Evolutionary conservation across 331 rosid species (phyloP).

Genomic region (Prunus yedoensis): DNA sequence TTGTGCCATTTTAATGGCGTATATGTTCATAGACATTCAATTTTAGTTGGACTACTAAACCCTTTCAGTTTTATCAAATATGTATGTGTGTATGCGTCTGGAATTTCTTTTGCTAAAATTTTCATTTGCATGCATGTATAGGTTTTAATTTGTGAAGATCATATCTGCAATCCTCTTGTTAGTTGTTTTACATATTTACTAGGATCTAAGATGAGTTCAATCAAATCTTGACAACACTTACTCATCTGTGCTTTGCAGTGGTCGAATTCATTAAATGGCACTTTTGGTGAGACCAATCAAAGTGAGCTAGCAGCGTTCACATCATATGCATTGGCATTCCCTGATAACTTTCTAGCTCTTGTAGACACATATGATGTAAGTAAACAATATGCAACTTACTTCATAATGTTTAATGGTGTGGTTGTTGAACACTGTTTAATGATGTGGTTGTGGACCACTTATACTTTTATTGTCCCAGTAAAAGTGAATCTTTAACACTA

Average conservation of each 20-base stretch:
- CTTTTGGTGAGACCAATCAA: constrained; percentile 83
- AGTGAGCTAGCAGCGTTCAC: constrained; percentile 90
- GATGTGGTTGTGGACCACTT: constrained; percentile 18
- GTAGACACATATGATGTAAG: constrained; percentile 97
- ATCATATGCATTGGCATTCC: constrained; percentile 97
- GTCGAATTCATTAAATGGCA: constrained; percentile 53
- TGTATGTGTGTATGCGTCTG: not conserved
- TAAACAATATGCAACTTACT: constrained; percentile 7
- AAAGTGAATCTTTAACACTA: constrained; percentile 1
- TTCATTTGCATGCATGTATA: not conserved
- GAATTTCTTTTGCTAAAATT: not conserved
- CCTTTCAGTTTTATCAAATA: not conserved
- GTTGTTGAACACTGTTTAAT: constrained; percentile 14
- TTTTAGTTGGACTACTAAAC: not conserved
- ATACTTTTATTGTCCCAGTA: constrained; percentile 1
- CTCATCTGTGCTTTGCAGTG: constrained; percentile 50
- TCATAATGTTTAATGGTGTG: constrained; percentile 16
- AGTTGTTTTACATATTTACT: not conserved
- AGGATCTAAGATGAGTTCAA: constrained; percentile 1
- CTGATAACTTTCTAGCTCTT: constrained; percentile 78
- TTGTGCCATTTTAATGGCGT: not conserved
- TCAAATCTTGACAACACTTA: constrained; percentile 5
- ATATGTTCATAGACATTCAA: not conserved
- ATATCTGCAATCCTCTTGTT: not conserved
- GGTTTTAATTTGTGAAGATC: not conserved